Conservation (phyloP, 768 basidiomycete species). For the Tulasnella sp. region DNA sequence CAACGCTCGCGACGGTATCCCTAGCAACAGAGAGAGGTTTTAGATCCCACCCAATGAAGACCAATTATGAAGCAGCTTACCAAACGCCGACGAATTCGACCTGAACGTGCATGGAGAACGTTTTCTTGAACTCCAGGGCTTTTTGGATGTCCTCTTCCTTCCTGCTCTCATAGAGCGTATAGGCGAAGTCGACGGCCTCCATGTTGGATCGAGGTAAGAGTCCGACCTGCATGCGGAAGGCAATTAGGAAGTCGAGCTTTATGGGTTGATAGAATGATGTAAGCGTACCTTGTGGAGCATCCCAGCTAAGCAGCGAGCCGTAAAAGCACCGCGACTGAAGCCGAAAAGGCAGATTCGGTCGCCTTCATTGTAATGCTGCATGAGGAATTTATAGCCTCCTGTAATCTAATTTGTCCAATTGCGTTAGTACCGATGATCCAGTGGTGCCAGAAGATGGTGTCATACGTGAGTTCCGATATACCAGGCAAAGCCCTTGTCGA, state of each 20-base stretch:
- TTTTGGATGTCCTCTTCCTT: slow-evolving; percentile 14
- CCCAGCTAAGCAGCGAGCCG: slow-evolving; percentile 65
- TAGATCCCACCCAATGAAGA: not conserved
- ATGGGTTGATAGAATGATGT: not conserved
- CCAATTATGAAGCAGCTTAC: slow-evolving; percentile 40
- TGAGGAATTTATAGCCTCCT: slow-evolving; percentile 71
- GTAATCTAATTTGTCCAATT: not conserved
- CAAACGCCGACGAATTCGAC: slow-evolving; percentile 79
- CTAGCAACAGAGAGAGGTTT: not conserved
- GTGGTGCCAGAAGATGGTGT: not conserved
- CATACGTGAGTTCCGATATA: slow-evolving; percentile 40
- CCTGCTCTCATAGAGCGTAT: slow-evolving; percentile 56
- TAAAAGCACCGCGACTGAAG: slow-evolving; percentile 71
- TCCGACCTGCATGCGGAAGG: slow-evolving; percentile 45
- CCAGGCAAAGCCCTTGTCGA: slow-evolving; percentile 29
- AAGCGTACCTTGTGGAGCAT: slow-evolving; percentile 34
- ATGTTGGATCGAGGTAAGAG: slow-evolving; percentile 65
- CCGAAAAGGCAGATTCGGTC: slow-evolving; percentile 82
- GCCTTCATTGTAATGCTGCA: slow-evolving; percentile 65
- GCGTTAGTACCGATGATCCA: no score
- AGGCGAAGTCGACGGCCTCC: slow-evolving; percentile 63
- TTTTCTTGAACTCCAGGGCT: slow-evolving; percentile 56
- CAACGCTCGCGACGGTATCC: slow-evolving; percentile 27
- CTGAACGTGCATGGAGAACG: slow-evolving; percentile 58
- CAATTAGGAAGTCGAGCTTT: not conserved